Evolutionary conservation across 2,329 filamentous ascomycete genomes (phyloP).

Genomic region (Elsinoe australis): DNA sequence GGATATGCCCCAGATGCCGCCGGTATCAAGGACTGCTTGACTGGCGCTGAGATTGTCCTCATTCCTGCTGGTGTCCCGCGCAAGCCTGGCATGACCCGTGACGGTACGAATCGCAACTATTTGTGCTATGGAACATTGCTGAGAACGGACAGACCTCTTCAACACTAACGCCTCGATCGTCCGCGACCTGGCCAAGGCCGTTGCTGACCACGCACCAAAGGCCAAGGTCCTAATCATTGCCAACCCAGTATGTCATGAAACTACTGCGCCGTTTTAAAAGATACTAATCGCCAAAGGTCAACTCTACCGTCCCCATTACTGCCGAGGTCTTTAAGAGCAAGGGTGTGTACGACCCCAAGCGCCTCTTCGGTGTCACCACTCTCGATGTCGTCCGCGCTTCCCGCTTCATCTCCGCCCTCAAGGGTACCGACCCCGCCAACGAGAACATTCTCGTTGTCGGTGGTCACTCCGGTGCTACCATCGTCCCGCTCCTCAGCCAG

Average conservation of each 20-base stretch:
- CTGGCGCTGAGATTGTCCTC: constrained; percentile 85
- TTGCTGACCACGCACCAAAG: constrained; percentile 77
- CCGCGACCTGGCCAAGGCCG: constrained; percentile 92
- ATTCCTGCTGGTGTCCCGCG: constrained; percentile 97
- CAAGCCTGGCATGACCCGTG: constrained; percentile 99
- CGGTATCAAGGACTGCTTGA: constrained; percentile 71
- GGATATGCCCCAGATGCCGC: constrained; percentile 62
- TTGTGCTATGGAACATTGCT: neutral
- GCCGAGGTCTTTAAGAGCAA: constrained; percentile 92
- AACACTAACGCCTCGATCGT: constrained; percentile 99
- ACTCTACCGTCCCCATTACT: constrained; percentile 97
- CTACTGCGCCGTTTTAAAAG: constrained; percentile 13
- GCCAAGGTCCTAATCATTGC: constrained; percentile 96
- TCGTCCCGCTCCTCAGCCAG: constrained; percentile 95
- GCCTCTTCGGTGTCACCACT: constrained; percentile 98
- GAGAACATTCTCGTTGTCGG: constrained; percentile 95
- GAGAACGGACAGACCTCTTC: constrained; percentile 66
- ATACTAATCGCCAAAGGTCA: constrained; percentile 50
- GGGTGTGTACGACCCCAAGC: constrained; percentile 98
- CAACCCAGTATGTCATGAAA: constrained; percentile 64
- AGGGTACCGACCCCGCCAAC: constrained; percentile 78
- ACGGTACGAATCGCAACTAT: no score
- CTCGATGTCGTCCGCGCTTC: constrained; percentile 96
- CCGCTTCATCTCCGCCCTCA: constrained; percentile 94
- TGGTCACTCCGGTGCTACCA: constrained; percentile 96